Percentiles rank a stretch among this genome's conserved stretches.
Conservation (phyloP, 2,329 filamentous ascomycete genomes). For the Colletotrichum destructivum region DNA sequence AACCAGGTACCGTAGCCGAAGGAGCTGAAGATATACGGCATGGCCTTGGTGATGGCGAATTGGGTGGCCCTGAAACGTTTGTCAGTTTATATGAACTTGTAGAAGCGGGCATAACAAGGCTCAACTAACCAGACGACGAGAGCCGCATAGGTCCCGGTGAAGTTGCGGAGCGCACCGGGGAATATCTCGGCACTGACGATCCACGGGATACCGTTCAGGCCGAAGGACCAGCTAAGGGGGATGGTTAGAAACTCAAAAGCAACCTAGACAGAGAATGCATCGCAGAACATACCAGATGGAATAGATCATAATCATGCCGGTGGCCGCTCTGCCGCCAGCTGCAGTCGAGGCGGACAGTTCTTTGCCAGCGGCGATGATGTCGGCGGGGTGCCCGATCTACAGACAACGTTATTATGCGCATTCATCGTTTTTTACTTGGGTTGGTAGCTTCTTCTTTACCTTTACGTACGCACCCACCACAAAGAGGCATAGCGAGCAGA, state of each 20-base stretch:
- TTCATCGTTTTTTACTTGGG: no score
- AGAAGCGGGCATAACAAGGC: neutral
- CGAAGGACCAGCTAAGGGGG: slow-evolving; percentile 56
- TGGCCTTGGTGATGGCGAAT: slow-evolving; percentile 59
- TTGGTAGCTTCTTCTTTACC: slow-evolving; percentile 45
- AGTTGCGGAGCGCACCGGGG: slow-evolving; percentile 58
- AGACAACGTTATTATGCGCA: no score
- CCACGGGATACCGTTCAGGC: slow-evolving; percentile 62
- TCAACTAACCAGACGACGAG: slow-evolving; percentile 41
- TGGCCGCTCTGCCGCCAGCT: slow-evolving; percentile 66
- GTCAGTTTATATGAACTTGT: neutral
- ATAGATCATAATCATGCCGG: slow-evolving; percentile 69
- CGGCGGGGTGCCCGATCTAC: slow-evolving; percentile 58
- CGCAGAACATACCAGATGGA: slow-evolving; percentile 62
- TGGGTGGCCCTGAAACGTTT: slow-evolving; percentile 56
- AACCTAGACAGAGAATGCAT: no score
- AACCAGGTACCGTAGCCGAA: slow-evolving; percentile 68
- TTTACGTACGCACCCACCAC: slow-evolving; percentile 68
- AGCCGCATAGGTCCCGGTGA: slow-evolving; percentile 58
- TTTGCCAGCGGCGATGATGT: slow-evolving; percentile 59
- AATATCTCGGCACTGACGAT: slow-evolving; percentile 62
- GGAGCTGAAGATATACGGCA: slow-evolving; percentile 60
- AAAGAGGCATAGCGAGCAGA: slow-evolving; percentile 65
- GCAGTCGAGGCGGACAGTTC: slow-evolving; percentile 57
- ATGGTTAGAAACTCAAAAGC: neutral